phyloP scores from a whole-genome alignment of 768 basidiomycete genomes.

The Mrakia gelida region DNA sequence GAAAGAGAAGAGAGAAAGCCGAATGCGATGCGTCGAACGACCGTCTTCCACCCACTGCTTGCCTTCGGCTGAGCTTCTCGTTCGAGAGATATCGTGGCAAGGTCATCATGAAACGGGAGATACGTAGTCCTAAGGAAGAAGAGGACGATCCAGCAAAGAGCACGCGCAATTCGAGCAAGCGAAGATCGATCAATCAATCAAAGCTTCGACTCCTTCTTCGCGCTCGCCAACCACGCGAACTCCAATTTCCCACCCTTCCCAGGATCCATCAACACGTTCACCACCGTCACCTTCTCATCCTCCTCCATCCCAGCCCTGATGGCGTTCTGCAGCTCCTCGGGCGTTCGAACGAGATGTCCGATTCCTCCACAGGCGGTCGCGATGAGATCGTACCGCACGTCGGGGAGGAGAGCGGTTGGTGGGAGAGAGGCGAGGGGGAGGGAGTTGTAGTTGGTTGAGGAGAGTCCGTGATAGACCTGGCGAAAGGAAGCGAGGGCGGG shows the following conservation, averaged over 20 bases:
- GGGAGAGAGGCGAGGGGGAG: slow-evolving; percentile 32
- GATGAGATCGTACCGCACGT: slow-evolving; percentile 34
- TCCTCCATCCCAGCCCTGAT: slow-evolving; percentile 28
- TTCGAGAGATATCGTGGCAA: no score
- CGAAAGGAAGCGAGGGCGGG: background rate
- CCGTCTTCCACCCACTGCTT: no score
- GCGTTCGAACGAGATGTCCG: slow-evolving; percentile 32
- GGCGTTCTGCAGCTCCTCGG: slow-evolving; percentile 32
- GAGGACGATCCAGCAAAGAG: no score
- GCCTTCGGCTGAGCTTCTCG: no score
- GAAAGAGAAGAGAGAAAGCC: background rate
- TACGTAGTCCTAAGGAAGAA: no score
- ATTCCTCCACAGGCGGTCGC: slow-evolving; percentile 32
- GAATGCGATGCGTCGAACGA: no score
- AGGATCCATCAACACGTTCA: slow-evolving; percentile 36
- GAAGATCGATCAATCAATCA: slow-evolving; percentile 3
- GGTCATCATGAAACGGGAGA: no score
- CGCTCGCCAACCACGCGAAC: slow-evolving; percentile 35
- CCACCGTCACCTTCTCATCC: slow-evolving; percentile 25
- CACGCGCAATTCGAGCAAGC: no score
- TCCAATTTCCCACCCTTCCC: slow-evolving; percentile 32
- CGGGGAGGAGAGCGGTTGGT: slow-evolving; percentile 35
- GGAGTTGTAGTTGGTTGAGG: slow-evolving; percentile 18
- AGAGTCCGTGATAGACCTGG: slow-evolving; percentile 37
- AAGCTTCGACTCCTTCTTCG: slow-evolving; percentile 36